Base-by-base conservation (phyloP, 2,329 filamentous ascomycete species). In the Penicillium sp. region DNA sequence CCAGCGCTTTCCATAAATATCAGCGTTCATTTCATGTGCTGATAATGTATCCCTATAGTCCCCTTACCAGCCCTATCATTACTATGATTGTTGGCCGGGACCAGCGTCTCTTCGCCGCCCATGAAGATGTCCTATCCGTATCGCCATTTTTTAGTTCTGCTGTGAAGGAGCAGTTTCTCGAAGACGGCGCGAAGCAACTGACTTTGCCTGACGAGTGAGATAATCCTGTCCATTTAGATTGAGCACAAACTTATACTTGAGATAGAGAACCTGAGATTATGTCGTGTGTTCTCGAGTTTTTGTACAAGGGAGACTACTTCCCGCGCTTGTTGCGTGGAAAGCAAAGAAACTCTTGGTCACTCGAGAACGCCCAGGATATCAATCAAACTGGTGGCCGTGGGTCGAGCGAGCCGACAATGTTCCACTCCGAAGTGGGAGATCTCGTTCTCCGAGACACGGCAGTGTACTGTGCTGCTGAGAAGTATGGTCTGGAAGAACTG, bases 241-340 rank as follows among this genome's bases (percentile, higher is more conserved):
- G 4, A 29, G 6, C 25, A 21, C 2, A 43, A 25, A 9, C 58
- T 63, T 23, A 66, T 52, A 27, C 41, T 45, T 27, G 7, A 17
- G 19, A 39, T 70, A 89, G 90, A 83, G 91, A 96, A 81, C 91
- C 93, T 67, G 92, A 96, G 82, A 85, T 96, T 76, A 90, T 97
- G 78, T 96, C 91, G 75, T 93, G 89, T 71, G 83, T 97, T 70
- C 91, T 97, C 80, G 93, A 97, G 81, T 97, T 93, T 77, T 86
- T 97, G 66, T 97, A 97, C 88, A 96, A 96, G 82, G 91, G 90
- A 66, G 92, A 96, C 83, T 96, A 96, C 80, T 94, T 90, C 77
- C 93, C 93, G 56, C 90, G 91, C 76, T 83, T 97, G 79, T 73
- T 96, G 68, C 90, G 91, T 77, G 90, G 90, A 84, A 91, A 90